Evolutionary conservation across 2,329 filamentous ascomycete genomes (phyloP), one percentile per base, ranked within the genome.

Genomic region (Venturia oleaginea): DNA sequence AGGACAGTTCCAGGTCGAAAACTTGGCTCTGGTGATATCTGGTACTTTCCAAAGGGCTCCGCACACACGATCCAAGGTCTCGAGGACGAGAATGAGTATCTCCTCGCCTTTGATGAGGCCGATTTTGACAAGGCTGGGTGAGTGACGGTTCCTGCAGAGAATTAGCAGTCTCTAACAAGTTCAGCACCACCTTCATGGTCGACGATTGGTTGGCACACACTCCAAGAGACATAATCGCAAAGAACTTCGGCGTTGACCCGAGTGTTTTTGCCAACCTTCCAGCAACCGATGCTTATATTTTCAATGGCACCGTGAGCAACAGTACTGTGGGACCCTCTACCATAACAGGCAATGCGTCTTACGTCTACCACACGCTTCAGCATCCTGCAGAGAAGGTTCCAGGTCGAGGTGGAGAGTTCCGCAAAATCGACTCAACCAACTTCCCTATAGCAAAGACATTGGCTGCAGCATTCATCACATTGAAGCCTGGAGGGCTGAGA

Each of bases 141-240:
- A 66, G 77, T 69, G 4, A 55, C 7, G 42, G 8, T 32, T 48
- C 38, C 27, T 27, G 13, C 3, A 17, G 10, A 60, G 32, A 19
- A 61, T 32, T 59, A 13, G 7, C 30, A 19, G 15, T 37, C 51
- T n/a, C 27, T 57, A 22, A 57, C 5, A 34, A 34, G 2, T 27
- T 65, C 30, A 74, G 84, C n/a, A 87, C 84, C 0, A 89, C 87
- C 0, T 90, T 89, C 78, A 87, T 85, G 75, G 79, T 89, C 30
- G 86, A 86, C 67, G 86, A 90, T 75, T 89, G 86, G 86, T 79
- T 90, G 42, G 76, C 81, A 0, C 86, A 88, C 70, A 89, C 86
- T 0, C 86, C 87, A 0, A 83, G 81, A 64, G 76, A 78, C 0
- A 78, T 90, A 55, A 76, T 89, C 0, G 86, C 86, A 42, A 88